Percentiles rank a stretch among this genome's conserved stretches.
Evolutionary conservation across 1,284 basidiomycete species (phyloP).

Genomic region (Apiotrichum gamsii): DNA sequence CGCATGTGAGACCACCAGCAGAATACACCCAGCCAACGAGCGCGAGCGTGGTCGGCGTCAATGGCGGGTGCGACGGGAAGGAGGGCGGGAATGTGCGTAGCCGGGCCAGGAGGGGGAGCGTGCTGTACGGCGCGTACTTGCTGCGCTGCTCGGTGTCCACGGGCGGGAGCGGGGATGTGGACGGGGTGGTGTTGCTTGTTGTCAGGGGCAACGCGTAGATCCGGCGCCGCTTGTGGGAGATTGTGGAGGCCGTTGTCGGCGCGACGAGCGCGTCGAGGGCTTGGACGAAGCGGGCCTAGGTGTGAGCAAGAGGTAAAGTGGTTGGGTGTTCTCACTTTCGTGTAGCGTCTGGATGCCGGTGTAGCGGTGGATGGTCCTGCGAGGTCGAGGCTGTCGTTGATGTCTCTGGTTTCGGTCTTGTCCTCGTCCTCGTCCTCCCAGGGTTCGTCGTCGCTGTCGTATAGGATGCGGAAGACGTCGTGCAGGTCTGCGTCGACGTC

Average conservation of each 20-base stretch:
- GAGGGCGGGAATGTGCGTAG: slow-evolving; percentile 27
- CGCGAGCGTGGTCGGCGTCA: slow-evolving; percentile 21
- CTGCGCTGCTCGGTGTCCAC: not conserved
- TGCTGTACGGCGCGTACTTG: slow-evolving; percentile 33
- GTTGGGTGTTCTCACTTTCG: too few relatives aligned
- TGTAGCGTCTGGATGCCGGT: too few relatives aligned
- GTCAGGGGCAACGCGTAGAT: slow-evolving; percentile 1
- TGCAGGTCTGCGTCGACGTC: slow-evolving; percentile 11
- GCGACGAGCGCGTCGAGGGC: slow-evolving; percentile 8
- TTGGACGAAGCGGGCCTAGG: not conserved
- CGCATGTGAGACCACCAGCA: slow-evolving; percentile 22
- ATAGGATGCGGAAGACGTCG: slow-evolving; percentile 13
- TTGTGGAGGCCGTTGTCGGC: not conserved
- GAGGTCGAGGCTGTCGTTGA: too few relatives aligned
- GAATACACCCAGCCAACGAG: slow-evolving; percentile 29
- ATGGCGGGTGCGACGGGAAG: slow-evolving; percentile 12
- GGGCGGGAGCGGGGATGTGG: slow-evolving; percentile 22
- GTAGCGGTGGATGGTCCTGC: too few relatives aligned
- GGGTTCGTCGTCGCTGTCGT: slow-evolving; percentile 12
- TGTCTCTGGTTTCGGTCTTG: too few relatives aligned
- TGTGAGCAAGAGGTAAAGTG: too few relatives aligned
- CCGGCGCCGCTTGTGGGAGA: not conserved
- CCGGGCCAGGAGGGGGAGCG: slow-evolving; percentile 30
- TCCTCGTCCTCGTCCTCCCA: slow-evolving; percentile 2
- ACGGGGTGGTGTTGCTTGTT: slow-evolving; percentile 14